A percentile compares a stretch with the other conserved stretches of the same genome.
These are phyloP conservation scores for Lepiota venenata DNA, from an alignment of 768 basidiomycete species.

Conservation along the genomic window DNA sequence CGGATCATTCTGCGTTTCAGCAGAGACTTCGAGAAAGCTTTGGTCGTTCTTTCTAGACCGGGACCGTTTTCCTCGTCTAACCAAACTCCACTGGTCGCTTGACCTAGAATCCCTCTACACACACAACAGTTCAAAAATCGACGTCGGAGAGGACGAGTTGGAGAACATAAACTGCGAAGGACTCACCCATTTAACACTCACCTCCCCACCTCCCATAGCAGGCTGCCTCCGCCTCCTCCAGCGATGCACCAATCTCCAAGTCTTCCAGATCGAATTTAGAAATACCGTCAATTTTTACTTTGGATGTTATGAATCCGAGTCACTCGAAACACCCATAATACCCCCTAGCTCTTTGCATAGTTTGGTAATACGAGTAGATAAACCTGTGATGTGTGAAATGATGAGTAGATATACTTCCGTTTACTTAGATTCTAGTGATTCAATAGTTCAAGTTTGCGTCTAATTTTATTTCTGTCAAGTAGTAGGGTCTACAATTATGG, in stretches of 20 bases:
- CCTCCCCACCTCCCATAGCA: not conserved
- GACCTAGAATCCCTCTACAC: not conserved
- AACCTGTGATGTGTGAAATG: not conserved
- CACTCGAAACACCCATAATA: not conserved
- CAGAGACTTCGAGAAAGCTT: not conserved
- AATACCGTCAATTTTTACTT: not conserved
- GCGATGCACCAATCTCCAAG: not conserved
- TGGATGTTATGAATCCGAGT: not conserved
- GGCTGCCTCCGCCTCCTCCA: not conserved
- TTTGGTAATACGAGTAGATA: not conserved
- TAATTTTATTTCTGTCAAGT: not conserved
- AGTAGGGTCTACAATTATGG: no score
- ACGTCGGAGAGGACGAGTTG: not conserved
- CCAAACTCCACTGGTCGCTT: conserved; percentile 1
- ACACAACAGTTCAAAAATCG: no score
- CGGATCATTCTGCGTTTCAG: not conserved
- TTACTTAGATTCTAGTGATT: not conserved
- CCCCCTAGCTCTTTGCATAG: not conserved
- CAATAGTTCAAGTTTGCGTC: not conserved
- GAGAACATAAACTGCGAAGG: not conserved
- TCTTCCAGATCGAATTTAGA: not conserved
- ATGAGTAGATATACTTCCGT: not conserved
- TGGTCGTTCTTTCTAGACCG: conserved; percentile 3
- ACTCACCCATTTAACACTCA: not conserved
- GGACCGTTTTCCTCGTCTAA: not conserved